Percentiles rank a stretch among this genome's conserved stretches.
Conservation (phyloP, 2,329 filamentous ascomycete species). For the Chalara sp. region DNA sequence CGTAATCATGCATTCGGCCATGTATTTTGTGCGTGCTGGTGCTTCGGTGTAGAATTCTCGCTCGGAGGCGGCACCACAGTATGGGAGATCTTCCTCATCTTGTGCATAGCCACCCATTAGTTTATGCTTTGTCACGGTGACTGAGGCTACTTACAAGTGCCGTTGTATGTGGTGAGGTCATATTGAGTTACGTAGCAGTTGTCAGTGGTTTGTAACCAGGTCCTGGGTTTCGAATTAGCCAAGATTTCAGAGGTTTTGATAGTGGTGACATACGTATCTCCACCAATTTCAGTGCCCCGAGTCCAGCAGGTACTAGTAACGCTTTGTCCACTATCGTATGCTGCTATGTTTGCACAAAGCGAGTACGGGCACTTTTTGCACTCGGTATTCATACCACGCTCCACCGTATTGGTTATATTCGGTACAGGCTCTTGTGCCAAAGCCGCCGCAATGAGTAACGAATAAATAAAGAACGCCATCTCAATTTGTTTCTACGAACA, state of each 20-base stretch:
- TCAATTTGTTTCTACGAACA: neutral
- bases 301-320: conserved; percentile 16
- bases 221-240: conserved; percentile 3
- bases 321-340: conserved; percentile 7
- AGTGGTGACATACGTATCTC: conserved; percentile 11
- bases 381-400: conserved; percentile 12
- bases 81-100: neutral
- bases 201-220: conserved; percentile 17
- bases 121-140: conserved; percentile 9
- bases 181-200: conserved; percentile 17
- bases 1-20: too few species aligned
- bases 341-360: conserved; percentile 14
- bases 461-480: neutral
- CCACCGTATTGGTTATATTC: conserved; percentile 14
- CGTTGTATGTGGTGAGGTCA: conserved; percentile 11
- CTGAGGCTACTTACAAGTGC: conserved; percentile 15
- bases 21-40: too few species aligned
- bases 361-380: conserved; percentile 19
- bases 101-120: neutral
- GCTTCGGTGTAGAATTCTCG: too few species aligned
- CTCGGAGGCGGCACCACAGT: neutral
- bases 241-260: neutral
- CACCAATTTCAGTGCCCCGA: conserved; percentile 11
- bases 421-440: neutral
- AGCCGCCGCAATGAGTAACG: neutral